Conservation (phyloP, 2,329 filamentous ascomycete species). For the Tolypocladium guangdongense region DNA sequence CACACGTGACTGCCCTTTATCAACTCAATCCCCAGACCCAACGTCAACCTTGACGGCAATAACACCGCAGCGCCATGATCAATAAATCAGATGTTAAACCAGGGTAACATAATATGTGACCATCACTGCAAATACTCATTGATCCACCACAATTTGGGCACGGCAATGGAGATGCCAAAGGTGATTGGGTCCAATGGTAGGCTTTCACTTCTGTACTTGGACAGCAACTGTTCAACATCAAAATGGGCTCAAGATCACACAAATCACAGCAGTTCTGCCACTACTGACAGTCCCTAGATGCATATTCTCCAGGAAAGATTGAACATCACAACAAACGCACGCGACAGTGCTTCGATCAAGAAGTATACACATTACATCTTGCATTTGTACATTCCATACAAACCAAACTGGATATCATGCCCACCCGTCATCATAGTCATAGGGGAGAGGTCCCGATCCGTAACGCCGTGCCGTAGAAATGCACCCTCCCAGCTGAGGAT, state of each 20-base stretch:
- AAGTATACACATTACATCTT: not conserved
- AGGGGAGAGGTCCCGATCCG: slow-evolving; percentile 23
- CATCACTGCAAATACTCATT: no score
- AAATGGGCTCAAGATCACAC: no score
- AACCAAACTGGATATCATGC: slow-evolving; percentile 15
- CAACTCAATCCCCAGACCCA: not conserved
- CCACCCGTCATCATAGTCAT: slow-evolving; percentile 26
- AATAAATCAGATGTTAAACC: not conserved
- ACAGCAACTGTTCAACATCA: no score
- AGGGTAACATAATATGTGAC: no score
- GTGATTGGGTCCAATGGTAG: not conserved
- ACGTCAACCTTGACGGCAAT: not conserved
- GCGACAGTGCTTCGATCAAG: no score
- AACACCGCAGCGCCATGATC: not conserved
- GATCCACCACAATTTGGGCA: not conserved
- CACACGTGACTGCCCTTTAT: not conserved
- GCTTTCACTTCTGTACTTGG: no score
- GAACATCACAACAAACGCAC: not conserved
- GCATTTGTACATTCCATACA: not conserved
- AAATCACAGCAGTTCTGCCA: not conserved
- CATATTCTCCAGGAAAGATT: not conserved
- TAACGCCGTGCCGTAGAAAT: slow-evolving; percentile 23
- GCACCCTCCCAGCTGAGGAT: slow-evolving; percentile 10
- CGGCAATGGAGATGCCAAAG: not conserved
- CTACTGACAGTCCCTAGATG: not conserved